Evolutionary conservation across 2,329 filamentous ascomycete genomes (phyloP), one percentile per base, ranked within the genome.

Genomic region (Sarocladium strictum): DNA sequence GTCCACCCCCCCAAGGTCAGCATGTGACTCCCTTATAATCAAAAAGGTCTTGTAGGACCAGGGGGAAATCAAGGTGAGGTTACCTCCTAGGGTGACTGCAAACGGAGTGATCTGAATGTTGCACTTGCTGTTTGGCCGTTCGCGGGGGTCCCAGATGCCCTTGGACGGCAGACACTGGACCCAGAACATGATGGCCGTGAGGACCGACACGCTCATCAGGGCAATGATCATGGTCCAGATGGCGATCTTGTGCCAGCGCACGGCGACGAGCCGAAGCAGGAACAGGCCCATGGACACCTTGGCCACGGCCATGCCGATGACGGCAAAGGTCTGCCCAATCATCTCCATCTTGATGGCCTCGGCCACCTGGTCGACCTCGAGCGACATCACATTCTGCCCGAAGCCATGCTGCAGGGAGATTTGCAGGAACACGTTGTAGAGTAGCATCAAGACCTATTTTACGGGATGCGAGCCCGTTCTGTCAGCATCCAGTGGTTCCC

Each of bases 251-350:
- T 69, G 65, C 63, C 64, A 66, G 11, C 37, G 49, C 15, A 57
- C 56, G 12, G 59, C 59, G 15, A 69, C 65, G 27, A 71, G 58
- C 4, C 67, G 62, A 5, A 68, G 54, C 11, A 71, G 55, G 54
- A 71, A 71, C 19, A 67, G 59, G 1, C 65, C 67, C 3, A 71
- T 58, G 0, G 68, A 68, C 21, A 60, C 53, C 53, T 71, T 71
- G 2, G 67, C 65, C 37, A 64, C 59, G 6, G 64, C 64, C 60
- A 68, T 71, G 19, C 66, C 68, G 1, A 66, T 38, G 12, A 70
- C 56, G 3, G 64, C 64, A 40, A 71, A 68, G 1, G 62, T 60
- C 54, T 67, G 65, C 3, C 63, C 65, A 15, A 65, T 56, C 6
- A 60, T 54, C 15, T 65, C 63, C 15, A 60, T 57, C 19, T 58